These are phyloP conservation scores for Penicillium polonicum DNA, from an alignment of 2,329 filamentous ascomycete species.

Conservation along the genomic window DNA sequence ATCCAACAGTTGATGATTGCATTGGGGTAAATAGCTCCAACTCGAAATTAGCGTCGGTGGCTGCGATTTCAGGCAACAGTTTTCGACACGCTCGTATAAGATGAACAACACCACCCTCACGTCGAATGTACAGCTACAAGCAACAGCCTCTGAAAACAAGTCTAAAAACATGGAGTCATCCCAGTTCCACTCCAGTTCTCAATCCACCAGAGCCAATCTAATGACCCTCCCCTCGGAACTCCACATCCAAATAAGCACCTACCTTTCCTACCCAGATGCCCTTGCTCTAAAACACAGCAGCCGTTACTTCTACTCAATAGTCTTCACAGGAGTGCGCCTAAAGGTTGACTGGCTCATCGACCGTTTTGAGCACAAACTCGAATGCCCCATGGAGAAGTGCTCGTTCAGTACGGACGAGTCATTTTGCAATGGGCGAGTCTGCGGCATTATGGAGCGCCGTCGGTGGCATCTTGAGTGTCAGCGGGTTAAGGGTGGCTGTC, in stretches of 20 bases:
- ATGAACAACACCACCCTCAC: not conserved
- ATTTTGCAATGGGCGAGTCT: constrained; percentile 44
- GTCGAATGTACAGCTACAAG: not conserved
- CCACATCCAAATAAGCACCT: constrained; percentile 60
- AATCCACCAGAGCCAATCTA: constrained; percentile 31
- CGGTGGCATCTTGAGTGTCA: constrained; percentile 43
- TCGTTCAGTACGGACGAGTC: constrained; percentile 43
- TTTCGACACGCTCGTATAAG: constrained; percentile 6
- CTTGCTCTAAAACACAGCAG: constrained; percentile 67
- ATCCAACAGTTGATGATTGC: not conserved
- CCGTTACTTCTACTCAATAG: constrained; percentile 62
- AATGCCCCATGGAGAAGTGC: constrained; percentile 59
- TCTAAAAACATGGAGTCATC: not conserved
- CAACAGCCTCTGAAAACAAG: not conserved
- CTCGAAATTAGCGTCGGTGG: not conserved
- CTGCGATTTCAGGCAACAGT: constrained; percentile 10
- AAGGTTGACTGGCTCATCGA: constrained; percentile 70
- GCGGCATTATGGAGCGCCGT: constrained; percentile 43
- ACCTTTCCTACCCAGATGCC: constrained; percentile 68
- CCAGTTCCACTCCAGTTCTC: not conserved
- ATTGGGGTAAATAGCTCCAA: not conserved
- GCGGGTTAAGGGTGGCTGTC: constrained; percentile 32
- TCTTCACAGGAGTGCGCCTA: constrained; percentile 64
- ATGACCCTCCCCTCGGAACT: constrained; percentile 63
- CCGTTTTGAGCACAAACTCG: constrained; percentile 61